phyloP scores from a whole-genome alignment of 495 filamentous ascomycete species.

The Trichoderma orchidacearum region DNA sequence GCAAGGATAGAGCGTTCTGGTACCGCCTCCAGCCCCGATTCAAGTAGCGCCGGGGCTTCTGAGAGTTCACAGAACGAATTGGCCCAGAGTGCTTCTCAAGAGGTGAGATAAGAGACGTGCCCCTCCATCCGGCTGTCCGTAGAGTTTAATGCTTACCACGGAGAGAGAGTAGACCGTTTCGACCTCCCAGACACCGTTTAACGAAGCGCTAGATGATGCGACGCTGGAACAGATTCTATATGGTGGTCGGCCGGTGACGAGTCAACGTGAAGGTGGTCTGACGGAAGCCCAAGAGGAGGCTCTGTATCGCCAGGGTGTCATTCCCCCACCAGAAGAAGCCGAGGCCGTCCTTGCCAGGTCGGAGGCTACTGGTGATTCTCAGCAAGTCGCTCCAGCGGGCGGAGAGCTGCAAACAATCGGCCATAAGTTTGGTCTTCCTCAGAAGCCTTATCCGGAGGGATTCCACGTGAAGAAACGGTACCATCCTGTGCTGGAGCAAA shows the following conservation, averaged over 20 bases:
- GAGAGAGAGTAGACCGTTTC: not conserved
- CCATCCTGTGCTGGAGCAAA: conserved; percentile 65
- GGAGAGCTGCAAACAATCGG: conserved; percentile 27
- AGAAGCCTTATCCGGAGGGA: conserved; percentile 44
- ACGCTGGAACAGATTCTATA: not conserved
- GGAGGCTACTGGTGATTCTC: conserved; percentile 7
- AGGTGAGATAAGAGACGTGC: not conserved
- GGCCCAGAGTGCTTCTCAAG: not conserved
- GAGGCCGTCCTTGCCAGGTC: not conserved
- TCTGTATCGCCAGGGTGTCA: conserved; percentile 2
- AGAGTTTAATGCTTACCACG: not conserved
- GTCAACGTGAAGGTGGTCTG: not conserved
- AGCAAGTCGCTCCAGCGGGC: conserved; percentile 9
- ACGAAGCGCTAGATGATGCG: not conserved
- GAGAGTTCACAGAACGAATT: not conserved
- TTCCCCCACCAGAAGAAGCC: conserved; percentile 1
- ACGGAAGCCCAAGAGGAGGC: conserved; percentile 7
- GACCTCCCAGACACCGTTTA: not conserved
- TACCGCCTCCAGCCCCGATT: not conserved
- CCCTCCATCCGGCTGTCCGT: not conserved
- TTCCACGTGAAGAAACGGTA: conserved; percentile 63
- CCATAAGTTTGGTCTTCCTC: conserved; percentile 62
- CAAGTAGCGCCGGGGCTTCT: not conserved
- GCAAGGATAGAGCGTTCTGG: not conserved
- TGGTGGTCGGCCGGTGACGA: not conserved